Evolutionary conservation across 169 alveolate genomes (phyloP).

Genomic region (Plasmodium vivax): DNA sequence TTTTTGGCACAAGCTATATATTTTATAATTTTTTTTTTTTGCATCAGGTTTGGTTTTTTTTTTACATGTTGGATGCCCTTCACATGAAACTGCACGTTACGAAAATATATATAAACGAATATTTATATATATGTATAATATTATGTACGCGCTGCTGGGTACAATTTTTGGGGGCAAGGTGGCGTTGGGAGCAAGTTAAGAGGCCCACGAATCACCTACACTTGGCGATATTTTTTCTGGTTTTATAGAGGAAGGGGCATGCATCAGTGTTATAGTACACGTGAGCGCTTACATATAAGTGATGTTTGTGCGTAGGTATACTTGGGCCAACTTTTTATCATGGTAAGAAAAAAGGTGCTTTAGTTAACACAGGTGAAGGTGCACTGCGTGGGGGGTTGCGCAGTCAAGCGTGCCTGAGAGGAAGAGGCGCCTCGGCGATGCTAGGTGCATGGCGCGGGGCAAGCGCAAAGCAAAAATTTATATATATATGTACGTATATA

Average conservation of each 20-base stretch:
- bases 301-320: neutral
- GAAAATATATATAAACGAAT: neutral
- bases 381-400: neutral
- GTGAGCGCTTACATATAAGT: neutral
- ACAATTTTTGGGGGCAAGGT: neutral
- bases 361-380: neutral
- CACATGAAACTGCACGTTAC: neutral
- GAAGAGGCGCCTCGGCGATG: neutral
- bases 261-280: neutral
- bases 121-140: too few relatives aligned
- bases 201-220: neutral
- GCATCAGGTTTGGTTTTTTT: neutral
- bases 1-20: neutral
- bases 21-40: neutral
- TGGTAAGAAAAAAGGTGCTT: neutral
- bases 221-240: neutral
- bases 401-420: neutral
- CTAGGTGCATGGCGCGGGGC: neutral
- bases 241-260: neutral
- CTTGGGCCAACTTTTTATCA: neutral
- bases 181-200: neutral
- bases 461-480: neutral
- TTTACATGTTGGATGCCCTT: neutral
- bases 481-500: neutral
- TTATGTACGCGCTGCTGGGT: neutral